Base-by-base conservation (phyloP, 352 stramenopile species). In the Pythium brachiatum region DNA sequence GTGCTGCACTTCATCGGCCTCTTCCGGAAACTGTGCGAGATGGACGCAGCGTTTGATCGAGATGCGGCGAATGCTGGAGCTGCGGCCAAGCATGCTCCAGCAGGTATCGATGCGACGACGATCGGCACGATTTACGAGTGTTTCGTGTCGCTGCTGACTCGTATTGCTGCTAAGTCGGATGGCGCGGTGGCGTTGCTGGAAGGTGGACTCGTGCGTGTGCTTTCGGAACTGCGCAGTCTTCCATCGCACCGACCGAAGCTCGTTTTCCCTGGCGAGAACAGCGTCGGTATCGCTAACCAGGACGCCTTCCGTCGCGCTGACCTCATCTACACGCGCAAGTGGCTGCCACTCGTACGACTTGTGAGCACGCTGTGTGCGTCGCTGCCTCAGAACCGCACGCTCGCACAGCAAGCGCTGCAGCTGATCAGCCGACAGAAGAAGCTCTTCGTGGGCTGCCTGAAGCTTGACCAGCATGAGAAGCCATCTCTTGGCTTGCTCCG, bases 121-220 rank as follows among this genome's bases (percentile, higher is more conserved):
- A 83, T 92, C 60, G 82, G 82, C 39, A 88, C 83, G 0, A 89
- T 93, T 64, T 90, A 92, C 71, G 81, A 90, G 63, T 90, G 81
- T 46, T 89, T 93, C 25, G 66, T 95, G 47, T 95, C 86, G 53
- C 79, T 95, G 20, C 92, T 93, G 32, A 70, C 74, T 0, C 79
- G 81, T 11, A 68, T 93, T 15, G 81, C 81, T 20, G 69, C 75
- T 29, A 84, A 74, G 27, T 74, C 77, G 26, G 80, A 91, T 52
- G 86, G 86, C 38, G 83, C 86, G 0, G 56, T 89, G 26, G 80
- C 79, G 26, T 53, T 95, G 20, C 48, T 95, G 9, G 82, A 93
- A 76, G 81, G 81, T 48, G 82, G 83, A 1, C 70, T 93, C 25
- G 57, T 95, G 18, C 80, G 81, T 46, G 78, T 81, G n/a, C 68